A percentile compares a stretch with the other conserved stretches of the same genome.
phyloP scores from a whole-genome alignment of 768 basidiomycete genomes.

The Dictyophora rubrovolvata region DNA sequence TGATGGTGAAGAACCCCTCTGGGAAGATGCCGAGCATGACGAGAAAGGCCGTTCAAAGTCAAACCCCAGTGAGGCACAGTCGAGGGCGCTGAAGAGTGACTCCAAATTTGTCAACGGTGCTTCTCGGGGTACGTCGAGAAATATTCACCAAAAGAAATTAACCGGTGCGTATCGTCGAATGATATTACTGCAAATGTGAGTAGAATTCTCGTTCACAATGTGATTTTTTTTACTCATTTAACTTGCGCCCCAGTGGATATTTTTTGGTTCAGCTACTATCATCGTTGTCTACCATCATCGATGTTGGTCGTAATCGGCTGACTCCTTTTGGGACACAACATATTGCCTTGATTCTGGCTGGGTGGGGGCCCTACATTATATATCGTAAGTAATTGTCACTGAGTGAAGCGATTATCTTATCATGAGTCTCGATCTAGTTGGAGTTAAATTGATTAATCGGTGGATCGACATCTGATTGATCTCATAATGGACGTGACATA shows the following conservation, averaged over 20 bases:
- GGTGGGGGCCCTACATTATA: slow-evolving; percentile 48
- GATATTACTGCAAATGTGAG: slow-evolving; percentile 47
- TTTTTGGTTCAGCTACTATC: slow-evolving; percentile 37
- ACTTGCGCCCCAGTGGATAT: slow-evolving; percentile 26
- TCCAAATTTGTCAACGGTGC: neutral
- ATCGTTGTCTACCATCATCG: slow-evolving; percentile 41
- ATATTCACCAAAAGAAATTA: neutral
- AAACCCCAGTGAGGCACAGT: neutral
- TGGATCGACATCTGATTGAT: neutral
- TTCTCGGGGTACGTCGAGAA: neutral
- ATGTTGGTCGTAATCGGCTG: slow-evolving; percentile 29
- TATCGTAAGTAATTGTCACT: slow-evolving; percentile 33
- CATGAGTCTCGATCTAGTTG: neutral
- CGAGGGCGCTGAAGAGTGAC: neutral
- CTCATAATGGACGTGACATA: neutral
- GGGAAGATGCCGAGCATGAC: neutral
- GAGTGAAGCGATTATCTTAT: neutral
- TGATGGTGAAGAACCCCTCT: neutral
- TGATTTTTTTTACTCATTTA: neutral
- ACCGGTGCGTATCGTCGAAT: slow-evolving; percentile 39
- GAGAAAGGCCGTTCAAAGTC: neutral
- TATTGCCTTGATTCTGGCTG: slow-evolving; percentile 45
- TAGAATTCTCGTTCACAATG: neutral
- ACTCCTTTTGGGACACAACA: slow-evolving; percentile 57
- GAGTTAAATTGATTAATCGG: neutral